Conservation (phyloP, 352 stramenopile genomes). For the Phytopythium helicoides region DNA sequence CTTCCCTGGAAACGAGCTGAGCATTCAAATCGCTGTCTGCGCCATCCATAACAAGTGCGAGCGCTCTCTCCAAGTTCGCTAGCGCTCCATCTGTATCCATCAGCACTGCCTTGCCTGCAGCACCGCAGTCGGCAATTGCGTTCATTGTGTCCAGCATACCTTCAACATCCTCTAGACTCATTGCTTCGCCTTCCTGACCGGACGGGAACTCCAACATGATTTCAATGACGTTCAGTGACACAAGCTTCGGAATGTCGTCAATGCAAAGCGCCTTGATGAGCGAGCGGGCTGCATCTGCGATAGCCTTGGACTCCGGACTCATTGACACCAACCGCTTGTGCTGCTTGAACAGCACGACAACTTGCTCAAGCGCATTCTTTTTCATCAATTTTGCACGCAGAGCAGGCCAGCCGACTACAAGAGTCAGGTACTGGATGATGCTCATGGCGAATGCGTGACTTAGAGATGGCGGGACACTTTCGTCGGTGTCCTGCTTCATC, state of each 20-base stretch:
- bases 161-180: conserved; percentile 15
- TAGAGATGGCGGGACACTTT: conserved; percentile 6
- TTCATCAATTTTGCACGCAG: conserved; percentile 51
- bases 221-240: conserved; percentile 58
- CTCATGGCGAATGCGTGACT: conserved; percentile 21
- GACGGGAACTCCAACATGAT: conserved; percentile 45
- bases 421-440: conserved; percentile 46
- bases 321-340: conserved; percentile 20
- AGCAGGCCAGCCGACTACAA: conserved; percentile 19
- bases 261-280: conserved; percentile 59
- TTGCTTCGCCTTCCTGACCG: conserved; percentile 15
- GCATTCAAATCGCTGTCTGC: conserved; percentile 11
- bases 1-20: conserved; percentile 12
- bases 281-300: conserved; percentile 32
- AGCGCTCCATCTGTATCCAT: conserved; percentile 50
- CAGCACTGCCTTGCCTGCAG: conserved; percentile 38
- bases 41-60: conserved; percentile 19
- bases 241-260: conserved; percentile 60
- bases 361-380: conserved; percentile 50
- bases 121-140: conserved; percentile 49
- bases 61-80: conserved; percentile 29
- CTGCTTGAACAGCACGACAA: conserved; percentile 51
- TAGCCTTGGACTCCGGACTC: conserved; percentile 16
- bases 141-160: conserved; percentile 64
- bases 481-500: conserved; percentile 11